A percentile compares a stretch with the other conserved stretches of the same genome.
Evolutionary conservation across 768 basidiomycete genomes (phyloP).

Genomic region (Leccinum imitatum): DNA sequence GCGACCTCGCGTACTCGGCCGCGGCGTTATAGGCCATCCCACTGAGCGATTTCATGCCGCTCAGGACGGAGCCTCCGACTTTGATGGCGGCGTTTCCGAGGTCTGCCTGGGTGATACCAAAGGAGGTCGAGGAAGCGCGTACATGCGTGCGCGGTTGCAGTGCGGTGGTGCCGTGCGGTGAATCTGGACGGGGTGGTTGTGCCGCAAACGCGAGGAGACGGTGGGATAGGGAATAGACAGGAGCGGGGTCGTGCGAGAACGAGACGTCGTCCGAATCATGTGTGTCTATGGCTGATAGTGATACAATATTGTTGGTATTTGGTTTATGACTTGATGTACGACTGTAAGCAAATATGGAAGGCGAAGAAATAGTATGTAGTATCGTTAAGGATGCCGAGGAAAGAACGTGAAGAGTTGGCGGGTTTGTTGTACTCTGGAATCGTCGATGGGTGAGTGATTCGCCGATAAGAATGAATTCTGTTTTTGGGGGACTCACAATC

Average conservation of each 20-base stretch:
- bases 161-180: constrained; percentile 14
- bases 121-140: constrained; percentile 26
- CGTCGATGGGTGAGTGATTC: not conserved
- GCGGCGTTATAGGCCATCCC: constrained; percentile 58
- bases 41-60: constrained; percentile 62
- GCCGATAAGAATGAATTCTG: not conserved
- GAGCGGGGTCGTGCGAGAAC: constrained; percentile 32
- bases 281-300: constrained; percentile 35
- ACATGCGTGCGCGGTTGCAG: constrained; percentile 24
- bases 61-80: constrained; percentile 61
- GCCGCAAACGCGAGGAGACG: constrained; percentile 64
- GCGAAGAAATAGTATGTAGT: constrained; percentile 48
- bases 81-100: constrained; percentile 54
- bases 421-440: constrained; percentile 55
- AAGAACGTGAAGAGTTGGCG: constrained; percentile 54
- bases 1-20: constrained; percentile 39
- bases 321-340: constrained; percentile 34
- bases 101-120: constrained; percentile 46
- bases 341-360: constrained; percentile 46
- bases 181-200: constrained; percentile 32
- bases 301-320: constrained; percentile 41
- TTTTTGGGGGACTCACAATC: constrained; percentile 45
- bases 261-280: constrained; percentile 20
- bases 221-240: constrained; percentile 59
- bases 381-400: constrained; percentile 53